These are phyloP conservation scores for Debaryomyces nepalensis DNA, from an alignment of 1,139 yeast species.

Conservation along the genomic window DNA sequence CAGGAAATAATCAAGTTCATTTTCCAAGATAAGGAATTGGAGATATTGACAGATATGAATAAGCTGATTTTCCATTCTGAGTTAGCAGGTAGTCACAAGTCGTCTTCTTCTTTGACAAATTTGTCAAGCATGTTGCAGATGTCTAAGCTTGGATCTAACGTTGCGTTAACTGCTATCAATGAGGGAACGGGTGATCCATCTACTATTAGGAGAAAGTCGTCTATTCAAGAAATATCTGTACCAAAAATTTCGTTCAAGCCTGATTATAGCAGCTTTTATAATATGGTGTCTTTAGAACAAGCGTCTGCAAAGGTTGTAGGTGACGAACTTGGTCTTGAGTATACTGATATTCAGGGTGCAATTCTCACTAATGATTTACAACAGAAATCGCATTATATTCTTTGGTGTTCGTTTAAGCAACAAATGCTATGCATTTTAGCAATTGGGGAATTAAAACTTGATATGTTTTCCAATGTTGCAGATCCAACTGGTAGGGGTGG, in stretches of 20 bases:
- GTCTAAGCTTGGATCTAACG: slow-evolving; percentile 29
- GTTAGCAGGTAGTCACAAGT: slow-evolving; percentile 37
- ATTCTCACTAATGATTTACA: slow-evolving; percentile 46
- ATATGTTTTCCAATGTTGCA: slow-evolving; percentile 27
- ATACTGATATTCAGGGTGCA: slow-evolving; percentile 40
- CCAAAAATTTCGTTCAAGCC: slow-evolving; percentile 45
- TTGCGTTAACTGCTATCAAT: slow-evolving; percentile 28
- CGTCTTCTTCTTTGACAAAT: slow-evolving; percentile 43
- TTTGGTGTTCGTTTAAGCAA: slow-evolving; percentile 36
- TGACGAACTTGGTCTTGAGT: slow-evolving; percentile 17
- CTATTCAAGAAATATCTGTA: slow-evolving; percentile 28
- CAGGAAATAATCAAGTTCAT: slow-evolving; percentile 37
- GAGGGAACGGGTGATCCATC: slow-evolving; percentile 16
- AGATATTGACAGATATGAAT: slow-evolving; percentile 43
- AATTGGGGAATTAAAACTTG: slow-evolving; percentile 43
- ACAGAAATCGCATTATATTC: slow-evolving; percentile 39
- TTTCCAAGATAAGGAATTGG: slow-evolving; percentile 42
- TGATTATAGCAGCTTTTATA: slow-evolving; percentile 18
- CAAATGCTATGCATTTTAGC: slow-evolving; percentile 31
- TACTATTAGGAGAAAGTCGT: slow-evolving; percentile 30
- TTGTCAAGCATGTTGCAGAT: slow-evolving; percentile 31
- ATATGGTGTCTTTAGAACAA: slow-evolving; percentile 4
- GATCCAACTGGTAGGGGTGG: slow-evolving; percentile 24
- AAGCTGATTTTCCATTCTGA: slow-evolving; percentile 42
- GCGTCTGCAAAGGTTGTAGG: slow-evolving; percentile 8